Evolutionary conservation across 495 filamentous ascomycete genomes (phyloP), one percentile per base, ranked within the genome.

Genomic region (Cudoniella acicularis): DNA sequence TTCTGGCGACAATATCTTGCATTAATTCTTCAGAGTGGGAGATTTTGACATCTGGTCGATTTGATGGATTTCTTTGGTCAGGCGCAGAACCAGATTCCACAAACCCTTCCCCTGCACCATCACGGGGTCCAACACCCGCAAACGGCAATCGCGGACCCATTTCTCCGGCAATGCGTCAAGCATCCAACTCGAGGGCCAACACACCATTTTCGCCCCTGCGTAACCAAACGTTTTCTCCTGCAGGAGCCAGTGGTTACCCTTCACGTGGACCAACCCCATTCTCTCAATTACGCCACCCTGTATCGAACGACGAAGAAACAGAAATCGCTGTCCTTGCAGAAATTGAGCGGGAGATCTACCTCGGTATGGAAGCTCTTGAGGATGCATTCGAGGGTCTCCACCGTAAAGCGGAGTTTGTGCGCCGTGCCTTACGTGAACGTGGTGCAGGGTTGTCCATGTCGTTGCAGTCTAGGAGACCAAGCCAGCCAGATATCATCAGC

Each of bases 1-100:
- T 96, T 10, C 83, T 99, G 21, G 83, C 87, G 24, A 97, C 94
- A 1, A 83, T 99, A 25, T 86, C 91, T 17, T 87, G 87, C 41
- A 91, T 99, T 66, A 91, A 83, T 63, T 79, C 87, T 24, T 85
- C 84, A 16, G 95, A 99, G 69, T 97, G 96, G 92, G 95, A 99
- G 41, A 92, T 99, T 43, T 82, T 99, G 26, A 90, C 87, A 24
- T 97, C 93, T 0, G 95, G 95, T 23, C 90, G 93, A 40, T 98
- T 99, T 67, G 94, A 98, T 68, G 93, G 93, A 3, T 98, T 98
- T 75, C 82, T 98, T 18, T 94, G 92, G 83, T 92, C 89, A 45
- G 92, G 92, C n/a, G 90, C 88, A 27, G 92, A 96, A 64, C 81
- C 82, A 56, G 62, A 75, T 13, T 65, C 79, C 45, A 70, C 70